Evolutionary conservation across 257 asterid genomes (phyloP), one percentile per base, ranked within the genome.

Genomic region (Lantana camara): DNA sequence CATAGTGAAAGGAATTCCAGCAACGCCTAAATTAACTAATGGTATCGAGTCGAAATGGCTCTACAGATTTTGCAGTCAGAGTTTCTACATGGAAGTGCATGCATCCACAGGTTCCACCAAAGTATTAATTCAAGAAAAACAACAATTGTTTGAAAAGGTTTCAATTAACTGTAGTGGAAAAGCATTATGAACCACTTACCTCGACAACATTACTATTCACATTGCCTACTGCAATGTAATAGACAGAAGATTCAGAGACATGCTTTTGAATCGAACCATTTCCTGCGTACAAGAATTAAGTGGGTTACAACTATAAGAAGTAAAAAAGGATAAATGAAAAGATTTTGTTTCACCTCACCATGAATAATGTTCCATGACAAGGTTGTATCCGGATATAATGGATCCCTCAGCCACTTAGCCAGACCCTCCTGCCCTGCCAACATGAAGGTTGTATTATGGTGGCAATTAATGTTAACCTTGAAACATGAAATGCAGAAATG

Each of bases 211-310:
- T 85, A 27, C 69, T 40, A 57, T 89, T 75, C 78, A 91, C 74
- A 79, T 89, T 91, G 52, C 92, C 96, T 63, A 86, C 79, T 37
- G 80, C 98, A 68, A 86, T 71, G 67, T 78, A 83, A 77, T 89
- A 86, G 24, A 54, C 60, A 27, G 96, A 81, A 58, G 96, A 76
- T 62, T 70, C 65, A 41, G 68, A 61, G 59, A 86, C 71, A 61
- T 68, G 66, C 74, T 73, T 84, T 67, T 69, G 79, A 54, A 84
- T 65, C 44, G 74, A 63, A 64, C 96, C 98, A 77, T 69, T 80
- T 68, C 96, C 98, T 91, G 79, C 63, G 61, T 62, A 71, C 44
- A 57, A 19, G 24, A 71, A 67, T 50, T 59, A 20, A 46, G 77
- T 13, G 57, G 58, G 75, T 55, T 70, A 73, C 40, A 66, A 49